Percentiles rank a stretch among this genome's conserved stretches.
Conservation (phyloP, 2,329 filamentous ascomycete species). For the Cytospora piceae region DNA sequence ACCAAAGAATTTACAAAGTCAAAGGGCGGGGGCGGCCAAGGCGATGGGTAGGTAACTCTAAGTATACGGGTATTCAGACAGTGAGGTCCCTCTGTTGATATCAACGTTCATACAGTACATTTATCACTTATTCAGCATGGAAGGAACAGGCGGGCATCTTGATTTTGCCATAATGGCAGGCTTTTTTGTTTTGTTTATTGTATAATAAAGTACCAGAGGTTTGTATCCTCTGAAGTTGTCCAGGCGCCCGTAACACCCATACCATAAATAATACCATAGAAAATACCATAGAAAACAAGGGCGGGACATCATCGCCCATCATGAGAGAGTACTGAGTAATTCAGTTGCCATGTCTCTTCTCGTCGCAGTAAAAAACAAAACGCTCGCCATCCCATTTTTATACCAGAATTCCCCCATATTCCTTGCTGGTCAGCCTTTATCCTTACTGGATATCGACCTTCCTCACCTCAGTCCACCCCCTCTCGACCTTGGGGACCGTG, state of each 20-base stretch:
- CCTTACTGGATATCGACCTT: constrained; percentile 60
- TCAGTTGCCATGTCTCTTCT: not conserved
- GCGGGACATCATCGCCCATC: constrained; percentile 9
- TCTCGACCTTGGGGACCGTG: constrained; percentile 75
- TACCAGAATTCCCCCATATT: not conserved
- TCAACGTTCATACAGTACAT: not conserved
- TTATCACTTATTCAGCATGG: not conserved
- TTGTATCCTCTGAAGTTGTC: not conserved
- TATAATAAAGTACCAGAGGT: not conserved
- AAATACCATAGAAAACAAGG: not conserved
- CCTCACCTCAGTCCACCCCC: constrained; percentile 66
- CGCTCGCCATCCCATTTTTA: not conserved
- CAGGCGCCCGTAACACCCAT: not conserved
- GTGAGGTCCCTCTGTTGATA: too few species aligned
- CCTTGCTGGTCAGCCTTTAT: not conserved
- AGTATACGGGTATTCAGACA: too few species aligned
- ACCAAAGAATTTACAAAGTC: too few species aligned
- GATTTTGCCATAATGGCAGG: constrained; percentile 14
- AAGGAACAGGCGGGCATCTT: not conserved
- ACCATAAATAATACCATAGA: not conserved
- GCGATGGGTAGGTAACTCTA: too few species aligned
- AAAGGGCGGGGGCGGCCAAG: too few species aligned
- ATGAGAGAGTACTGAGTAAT: not conserved
- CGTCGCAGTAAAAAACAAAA: constrained; percentile 10
- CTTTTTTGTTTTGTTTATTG: constrained; percentile 21